Percentiles rank a stretch among this genome's conserved stretches.
Conservation (phyloP, 177 flowering plant genomes). For the Vitis hybrid region DNA sequence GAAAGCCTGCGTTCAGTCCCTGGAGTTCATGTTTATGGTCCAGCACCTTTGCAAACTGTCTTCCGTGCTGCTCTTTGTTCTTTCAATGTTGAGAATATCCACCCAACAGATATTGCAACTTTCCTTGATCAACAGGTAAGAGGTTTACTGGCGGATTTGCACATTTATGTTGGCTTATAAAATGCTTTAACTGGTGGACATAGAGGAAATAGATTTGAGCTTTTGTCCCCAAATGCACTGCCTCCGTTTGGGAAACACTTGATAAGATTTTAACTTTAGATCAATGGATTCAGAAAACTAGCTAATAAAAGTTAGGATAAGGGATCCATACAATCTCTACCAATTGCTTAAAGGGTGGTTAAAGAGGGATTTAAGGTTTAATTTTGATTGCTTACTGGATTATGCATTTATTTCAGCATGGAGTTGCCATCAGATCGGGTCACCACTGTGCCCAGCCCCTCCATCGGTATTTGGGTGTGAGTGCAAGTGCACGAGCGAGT, state of each 20-base stretch:
- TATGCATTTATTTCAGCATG: conserved; percentile 58
- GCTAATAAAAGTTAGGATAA: no score
- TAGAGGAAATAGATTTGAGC: no score
- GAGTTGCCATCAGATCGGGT: conserved; percentile 95
- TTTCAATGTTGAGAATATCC: conserved; percentile 77
- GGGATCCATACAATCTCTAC: no score
- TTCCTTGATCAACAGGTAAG: conserved; percentile 89
- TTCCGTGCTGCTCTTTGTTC: conserved; percentile 85
- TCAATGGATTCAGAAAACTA: no score
- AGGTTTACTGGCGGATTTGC: background rate
- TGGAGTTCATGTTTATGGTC: conserved; percentile 73
- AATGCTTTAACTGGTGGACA: no score
- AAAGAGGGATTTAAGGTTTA: background rate
- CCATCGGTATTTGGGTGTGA: conserved; percentile 73
- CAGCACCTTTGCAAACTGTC: conserved; percentile 56
- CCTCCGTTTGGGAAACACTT: no score
- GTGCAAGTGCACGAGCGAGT: conserved; percentile 94
- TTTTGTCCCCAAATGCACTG: no score
- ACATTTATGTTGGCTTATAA: no score
- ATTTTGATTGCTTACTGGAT: background rate
- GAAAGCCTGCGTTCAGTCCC: conserved; percentile 58
- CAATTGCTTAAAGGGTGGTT: no score
- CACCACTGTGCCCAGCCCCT: conserved; percentile 99
- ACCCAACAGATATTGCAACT: conserved; percentile 94
- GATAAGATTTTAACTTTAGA: no score